Evolutionary conservation across 345 rosid species (phyloP).

Genomic region (Sisymbrium irio): DNA sequence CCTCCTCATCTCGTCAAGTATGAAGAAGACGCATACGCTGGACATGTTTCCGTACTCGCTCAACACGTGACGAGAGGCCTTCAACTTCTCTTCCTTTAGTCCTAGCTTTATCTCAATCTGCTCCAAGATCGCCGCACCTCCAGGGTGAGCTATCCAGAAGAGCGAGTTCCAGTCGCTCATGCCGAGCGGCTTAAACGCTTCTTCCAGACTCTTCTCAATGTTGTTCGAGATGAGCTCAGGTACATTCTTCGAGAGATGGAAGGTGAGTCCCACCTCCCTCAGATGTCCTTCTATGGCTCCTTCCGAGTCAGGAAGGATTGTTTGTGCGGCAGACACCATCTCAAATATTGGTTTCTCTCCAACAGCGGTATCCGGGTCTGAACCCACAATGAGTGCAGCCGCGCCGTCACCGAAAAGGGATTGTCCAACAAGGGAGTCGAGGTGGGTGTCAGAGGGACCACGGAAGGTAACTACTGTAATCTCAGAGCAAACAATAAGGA

Average conservation of each 20-base stretch:
- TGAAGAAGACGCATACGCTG: conserved; percentile 67
- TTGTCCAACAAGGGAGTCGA: conserved; percentile 67
- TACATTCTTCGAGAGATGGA: background rate
- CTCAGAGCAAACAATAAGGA: conserved; percentile 74
- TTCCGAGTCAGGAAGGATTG: background rate
- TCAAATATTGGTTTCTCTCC: background rate
- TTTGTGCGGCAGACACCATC: background rate
- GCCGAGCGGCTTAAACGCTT: conserved; percentile 66
- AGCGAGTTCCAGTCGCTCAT: conserved; percentile 73
- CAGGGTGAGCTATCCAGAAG: conserved; percentile 80
- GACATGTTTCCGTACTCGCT: conserved; percentile 80
- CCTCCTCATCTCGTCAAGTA: conserved; percentile 73
- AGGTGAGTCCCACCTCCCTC: background rate
- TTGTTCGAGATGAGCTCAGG: background rate
- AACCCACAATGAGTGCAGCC: conserved; percentile 61
- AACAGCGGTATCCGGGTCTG: conserved; percentile 39
- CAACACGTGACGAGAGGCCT: conserved; percentile 54
- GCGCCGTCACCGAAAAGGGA: conserved; percentile 72
- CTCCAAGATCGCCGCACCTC: conserved; percentile 66
- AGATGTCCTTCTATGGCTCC: conserved; percentile 1
- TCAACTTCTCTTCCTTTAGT: conserved; percentile 49
- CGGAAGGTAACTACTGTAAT: conserved; percentile 74
- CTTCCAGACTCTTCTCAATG: conserved; percentile 33
- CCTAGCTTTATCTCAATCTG: conserved; percentile 55
- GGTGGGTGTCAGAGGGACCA: conserved; percentile 62